A percentile compares a stretch with the other conserved stretches of the same genome.
Conservation (phyloP, 108 stramenopile genomes). For the Asterionellopsis glacialis region DNA sequence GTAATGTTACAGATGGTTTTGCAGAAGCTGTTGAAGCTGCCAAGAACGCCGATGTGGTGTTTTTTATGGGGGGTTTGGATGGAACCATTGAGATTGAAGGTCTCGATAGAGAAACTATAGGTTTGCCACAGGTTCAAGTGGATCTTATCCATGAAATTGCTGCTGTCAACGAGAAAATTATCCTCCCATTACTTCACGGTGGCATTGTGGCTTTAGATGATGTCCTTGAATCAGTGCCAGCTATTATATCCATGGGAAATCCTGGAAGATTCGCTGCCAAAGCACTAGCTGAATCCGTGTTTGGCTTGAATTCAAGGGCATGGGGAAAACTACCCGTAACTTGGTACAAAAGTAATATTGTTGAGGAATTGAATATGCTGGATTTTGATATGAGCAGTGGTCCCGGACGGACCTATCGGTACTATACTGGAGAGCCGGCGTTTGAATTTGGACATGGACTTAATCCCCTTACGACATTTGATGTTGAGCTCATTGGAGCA, state of each 20-base stretch:
- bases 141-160: constrained; percentile 11
- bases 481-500: no score
- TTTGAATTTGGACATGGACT: constrained; percentile 48
- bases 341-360: constrained; percentile 25
- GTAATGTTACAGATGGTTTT: no score
- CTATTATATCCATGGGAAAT: constrained; percentile 24
- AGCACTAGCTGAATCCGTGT: constrained; percentile 34
- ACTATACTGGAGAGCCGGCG: constrained; percentile 25
- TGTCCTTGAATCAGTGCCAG: constrained; percentile 4
- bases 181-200: constrained; percentile 22
- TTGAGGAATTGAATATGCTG: constrained; percentile 23
- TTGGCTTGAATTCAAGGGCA: constrained; percentile 51
- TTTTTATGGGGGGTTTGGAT: constrained; percentile 39
- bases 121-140: constrained; percentile 38
- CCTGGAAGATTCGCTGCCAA: constrained; percentile 11
- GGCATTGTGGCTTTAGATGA: constrained; percentile 20
- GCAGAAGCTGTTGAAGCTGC: constrained; percentile 18
- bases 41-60: constrained; percentile 22
- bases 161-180: constrained; percentile 16
- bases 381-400: constrained; percentile 45
- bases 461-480: no score
- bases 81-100: constrained; percentile 35
- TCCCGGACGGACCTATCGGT: constrained; percentile 45
- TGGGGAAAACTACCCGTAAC: constrained; percentile 38
- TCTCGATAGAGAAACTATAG: constrained; percentile 33